Evolutionary conservation across 768 basidiomycete species (phyloP), one percentile per base, ranked within the genome.

Genomic region (Boletus fagicola): DNA sequence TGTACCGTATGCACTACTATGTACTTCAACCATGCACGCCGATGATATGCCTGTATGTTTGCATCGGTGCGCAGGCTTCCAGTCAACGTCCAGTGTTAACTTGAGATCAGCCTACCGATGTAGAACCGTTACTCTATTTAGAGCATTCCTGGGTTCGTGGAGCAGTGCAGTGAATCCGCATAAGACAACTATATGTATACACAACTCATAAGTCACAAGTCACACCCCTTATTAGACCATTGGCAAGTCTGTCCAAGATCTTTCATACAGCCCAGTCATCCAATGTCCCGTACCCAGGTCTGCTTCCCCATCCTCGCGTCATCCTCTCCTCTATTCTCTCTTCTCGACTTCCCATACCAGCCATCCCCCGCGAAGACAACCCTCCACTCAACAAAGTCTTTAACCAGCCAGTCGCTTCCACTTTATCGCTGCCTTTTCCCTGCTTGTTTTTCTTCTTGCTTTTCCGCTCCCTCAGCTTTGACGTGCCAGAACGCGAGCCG

Each of bases 231-330:
- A 35, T 26, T 24, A 35, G 36, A 47, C 40, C 38, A 22, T 26
- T n/a, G 31, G 45, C 12, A 33, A 48, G 16, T 22, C 38, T 38
- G 45, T 57, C 58, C 40, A 51, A 42, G 30, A 28, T 8, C 31
- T 24, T 33, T 57, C 66, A 83, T 48, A 83, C 70, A 40, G 78
- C 77, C 85, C 85, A 86, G 35, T 86, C 86, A 60, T 84, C 85
- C 58, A 76, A 73, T 63, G 63, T 71, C 24, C 76, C 76, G 26
- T 65, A 68, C 42, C 74, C 75, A 35, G 72, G 72, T 51, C 77
- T 72, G 16, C 75, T 75, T 58, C 77, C 76, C 80, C 80, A 83
- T 40, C 71, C 75, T 63, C 83, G 71, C 42, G 73, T 72, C 71
- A 82, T 73, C 63, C 82, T 74, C 51, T 84, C 84, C 61, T 83